Conservation (phyloP, 345 rosid genomes). For the Punica granatum region DNA sequence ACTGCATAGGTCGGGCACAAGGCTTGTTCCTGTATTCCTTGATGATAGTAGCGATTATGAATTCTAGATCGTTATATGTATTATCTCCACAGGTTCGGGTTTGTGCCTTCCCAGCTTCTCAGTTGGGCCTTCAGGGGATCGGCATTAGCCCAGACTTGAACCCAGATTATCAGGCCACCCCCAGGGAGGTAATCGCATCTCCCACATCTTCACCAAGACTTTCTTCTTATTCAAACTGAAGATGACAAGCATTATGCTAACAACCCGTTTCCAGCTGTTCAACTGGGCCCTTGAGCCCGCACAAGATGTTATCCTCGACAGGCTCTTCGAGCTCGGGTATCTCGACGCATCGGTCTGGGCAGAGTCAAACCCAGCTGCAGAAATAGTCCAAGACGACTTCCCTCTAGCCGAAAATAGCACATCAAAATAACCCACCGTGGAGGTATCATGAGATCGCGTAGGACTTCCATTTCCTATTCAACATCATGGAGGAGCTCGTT, state of each 20-base stretch:
- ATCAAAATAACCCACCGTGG: conserved; percentile 6
- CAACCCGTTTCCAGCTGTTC: conserved; percentile 44
- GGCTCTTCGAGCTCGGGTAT: conserved; percentile 73
- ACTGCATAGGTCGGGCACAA: not conserved
- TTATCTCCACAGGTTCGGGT: conserved; percentile 51
- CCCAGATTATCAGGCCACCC: conserved; percentile 56
- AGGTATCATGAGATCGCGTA: not conserved
- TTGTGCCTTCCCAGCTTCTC: conserved; percentile 75
- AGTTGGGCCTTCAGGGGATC: conserved; percentile 57
- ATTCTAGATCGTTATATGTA: not conserved
- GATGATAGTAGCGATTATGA: not conserved
- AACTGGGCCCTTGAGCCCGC: conserved; percentile 97
- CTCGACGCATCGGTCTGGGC: conserved; percentile 83
- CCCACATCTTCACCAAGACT: not conserved
- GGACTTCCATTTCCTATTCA: not conserved
- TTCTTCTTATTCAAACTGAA: not conserved
- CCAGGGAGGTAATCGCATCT: conserved; percentile 53
- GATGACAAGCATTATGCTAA: not conserved
- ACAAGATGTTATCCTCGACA: conserved; percentile 57
- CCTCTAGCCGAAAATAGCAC: conserved; percentile 17
- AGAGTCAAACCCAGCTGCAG: conserved; percentile 45
- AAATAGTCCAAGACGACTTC: conserved; percentile 36
- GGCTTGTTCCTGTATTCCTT: not conserved
- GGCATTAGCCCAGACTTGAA: conserved; percentile 92
- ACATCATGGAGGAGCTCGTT: not conserved